Percentiles rank a stretch among this genome's conserved stretches.
These are phyloP conservation scores for Voacanga thouarsii DNA, from an alignment of 257 asterid species.

Conservation along the genomic window DNA sequence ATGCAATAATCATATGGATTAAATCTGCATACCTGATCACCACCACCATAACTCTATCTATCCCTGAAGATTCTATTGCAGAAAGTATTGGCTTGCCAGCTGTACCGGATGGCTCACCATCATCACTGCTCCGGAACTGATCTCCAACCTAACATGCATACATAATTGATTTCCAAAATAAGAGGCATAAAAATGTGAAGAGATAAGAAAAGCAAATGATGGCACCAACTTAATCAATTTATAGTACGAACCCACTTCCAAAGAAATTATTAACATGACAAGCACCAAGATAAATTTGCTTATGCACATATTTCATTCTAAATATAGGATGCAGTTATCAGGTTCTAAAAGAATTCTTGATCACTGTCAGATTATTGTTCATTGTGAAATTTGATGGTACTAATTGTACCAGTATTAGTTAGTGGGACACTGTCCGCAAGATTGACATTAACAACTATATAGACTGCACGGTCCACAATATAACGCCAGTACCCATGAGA, in stretches of 20 bases:
- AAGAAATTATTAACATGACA: neutral
- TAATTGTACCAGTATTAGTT: neutral
- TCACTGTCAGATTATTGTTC: neutral
- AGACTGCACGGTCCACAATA: neutral
- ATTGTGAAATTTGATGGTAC: neutral
- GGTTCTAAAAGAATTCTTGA: neutral
- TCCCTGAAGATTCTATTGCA: constrained; percentile 76
- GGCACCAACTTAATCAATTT: neutral
- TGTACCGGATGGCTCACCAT: constrained; percentile 97
- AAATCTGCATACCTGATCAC: constrained; percentile 55
- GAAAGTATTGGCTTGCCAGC: constrained; percentile 96
- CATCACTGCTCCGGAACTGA: constrained; percentile 82
- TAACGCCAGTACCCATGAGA: neutral
- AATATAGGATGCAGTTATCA: neutral
- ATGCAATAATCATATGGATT: neutral
- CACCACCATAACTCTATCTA: constrained; percentile 90
- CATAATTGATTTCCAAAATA: neutral
- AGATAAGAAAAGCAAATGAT: neutral
- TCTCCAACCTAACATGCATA: constrained; percentile 64
- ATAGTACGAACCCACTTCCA: neutral
- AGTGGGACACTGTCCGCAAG: neutral
- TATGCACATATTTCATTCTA: neutral
- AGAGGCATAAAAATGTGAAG: neutral
- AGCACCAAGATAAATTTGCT: neutral
- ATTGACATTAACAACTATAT: neutral